These are phyloP conservation scores for Cyamopsis tetragonoloba DNA, from an alignment of 306 rosid genomes.

Conservation along the genomic window DNA sequence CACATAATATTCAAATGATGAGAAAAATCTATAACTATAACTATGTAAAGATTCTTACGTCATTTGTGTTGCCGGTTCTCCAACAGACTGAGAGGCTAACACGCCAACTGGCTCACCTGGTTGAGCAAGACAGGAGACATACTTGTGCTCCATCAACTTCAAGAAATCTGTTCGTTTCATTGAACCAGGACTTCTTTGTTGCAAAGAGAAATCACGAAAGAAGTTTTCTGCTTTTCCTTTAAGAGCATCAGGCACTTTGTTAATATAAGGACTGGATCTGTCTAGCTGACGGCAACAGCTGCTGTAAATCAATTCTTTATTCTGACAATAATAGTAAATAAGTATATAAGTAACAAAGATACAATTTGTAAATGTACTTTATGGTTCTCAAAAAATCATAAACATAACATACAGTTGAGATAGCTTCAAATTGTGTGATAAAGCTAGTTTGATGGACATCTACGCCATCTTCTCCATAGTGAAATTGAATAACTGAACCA, in stretches of 20 bases:
- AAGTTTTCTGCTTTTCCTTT: slow-evolving; percentile 49
- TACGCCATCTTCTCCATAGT: slow-evolving; percentile 92
- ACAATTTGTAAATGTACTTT: slow-evolving; percentile 13
- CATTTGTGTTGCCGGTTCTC: slow-evolving; percentile 98
- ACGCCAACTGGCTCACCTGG: slow-evolving; percentile 99
- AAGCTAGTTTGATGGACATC: slow-evolving; percentile 92
- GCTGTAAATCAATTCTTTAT: slow-evolving; percentile 60
- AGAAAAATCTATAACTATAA: background rate
- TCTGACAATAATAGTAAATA: slow-evolving; percentile 50
- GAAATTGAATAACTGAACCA: slow-evolving; percentile 85
- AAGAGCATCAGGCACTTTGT: slow-evolving; percentile 67
- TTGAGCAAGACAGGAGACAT: slow-evolving; percentile 77
- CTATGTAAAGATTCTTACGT: slow-evolving; percentile 48
- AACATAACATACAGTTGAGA: slow-evolving; percentile 52
- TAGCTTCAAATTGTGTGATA: slow-evolving; percentile 69
- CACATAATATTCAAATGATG: background rate
- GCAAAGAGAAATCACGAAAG: slow-evolving; percentile 29
- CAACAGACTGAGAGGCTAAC: slow-evolving; percentile 91
- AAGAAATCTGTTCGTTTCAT: slow-evolving; percentile 44
- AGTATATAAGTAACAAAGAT: slow-evolving; percentile 21
- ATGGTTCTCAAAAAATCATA: background rate
- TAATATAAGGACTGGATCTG: slow-evolving; percentile 56
- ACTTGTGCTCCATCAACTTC: slow-evolving; percentile 89
- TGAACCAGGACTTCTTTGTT: slow-evolving; percentile 30
- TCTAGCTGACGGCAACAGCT: slow-evolving; percentile 52